Evolutionary conservation across 768 basidiomycete genomes (phyloP), one percentile per base, ranked within the genome.

Genomic region (Boletus tomentosulus): DNA sequence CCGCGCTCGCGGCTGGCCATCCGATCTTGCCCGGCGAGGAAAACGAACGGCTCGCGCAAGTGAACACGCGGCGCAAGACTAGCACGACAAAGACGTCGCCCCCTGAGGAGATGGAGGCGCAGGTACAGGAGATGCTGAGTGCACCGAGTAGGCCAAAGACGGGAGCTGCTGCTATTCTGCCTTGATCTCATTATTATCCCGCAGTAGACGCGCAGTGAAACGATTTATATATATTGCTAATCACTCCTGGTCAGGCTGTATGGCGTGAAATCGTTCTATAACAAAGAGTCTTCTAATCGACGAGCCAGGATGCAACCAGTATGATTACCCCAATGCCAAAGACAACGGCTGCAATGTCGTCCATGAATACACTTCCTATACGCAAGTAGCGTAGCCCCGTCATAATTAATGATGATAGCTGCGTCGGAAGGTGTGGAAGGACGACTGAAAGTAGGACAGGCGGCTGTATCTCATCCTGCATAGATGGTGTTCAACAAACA

Each of bases 301-400:
- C 57, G 22, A 78, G 59, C 77, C 77, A 83, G 10, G 76, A 74
- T 12, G 83, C 76, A 53, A 83, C 66, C 62, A 78, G 72, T 7
- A 88, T 68, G 25, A 86, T 71, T 55, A 92, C 64, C 6, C 89
- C 90, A 7, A 92, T 66, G 2, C 84, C 87, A n/a, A 92, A 81
- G 6, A 92, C 64, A 4, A 87, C 64, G 1, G 80, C 81, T 2
- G 88, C 80, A 0, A 92, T 66, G 59, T 90, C 90, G 56, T 92
- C 85, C 25, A 89, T 66, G 64, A 91, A 79, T 25, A 80, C 63
- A 1, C 81, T 78, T 8, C 78, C 81, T 78, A 92, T 82, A 54
- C 82, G 81, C 25, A 86, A 53, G 70, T 92, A 91, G 56, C 82
- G 85, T 55, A 88, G 64, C 2, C 73, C 76, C 54, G 83, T 83